Evolutionary conservation across 2,329 filamentous ascomycete species (phyloP), one percentile per base, ranked within the genome.

Genomic region (Ustulina deusta): DNA sequence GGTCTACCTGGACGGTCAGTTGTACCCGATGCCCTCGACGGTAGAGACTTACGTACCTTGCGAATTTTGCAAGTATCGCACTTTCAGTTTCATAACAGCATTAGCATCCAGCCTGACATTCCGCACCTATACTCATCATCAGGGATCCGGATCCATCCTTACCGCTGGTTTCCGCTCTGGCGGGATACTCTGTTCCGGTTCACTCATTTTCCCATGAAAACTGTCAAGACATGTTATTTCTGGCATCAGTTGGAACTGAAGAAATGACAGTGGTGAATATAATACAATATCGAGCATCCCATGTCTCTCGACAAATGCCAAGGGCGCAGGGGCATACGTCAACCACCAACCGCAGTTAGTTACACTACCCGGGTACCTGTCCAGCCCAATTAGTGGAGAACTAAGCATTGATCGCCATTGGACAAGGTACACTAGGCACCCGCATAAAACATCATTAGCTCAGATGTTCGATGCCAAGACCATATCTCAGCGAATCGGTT

Each of bases 31-130:
- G 17, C 17, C 15, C 20, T 32, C 11, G 27, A 32, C 17, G 10
- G 11, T 6, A 34, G 10, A n/a, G 54, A 54, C 5, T 27, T 20
- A 27, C 59, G 34, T 68, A 76, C 75, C 69, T 77, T 76, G 66
- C 74, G 67, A 29, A 69, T 59, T 60, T 75, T 76, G 51, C 74
- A 76, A 27, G 67, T 74, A 67, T 76, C 74, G 55, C 74, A 76
- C 74, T 76, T n/a, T n/a, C n/a, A 25, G 9, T 42, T 42, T 20
- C 25, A 44, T 27, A 42, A 5, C 20, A 42, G 2, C 13, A 20
- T 56, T 44, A 56, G 36, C 17, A 51, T 20, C 60, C 2, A 51
- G 54, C 25, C 59, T n/a, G 25, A 25, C 51, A 17, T 13, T 32
- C 54, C 25, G n/a, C 22, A 25, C 10, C 6, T 29, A 13, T 34